Percentiles rank a stretch among this genome's conserved stretches.
These are phyloP conservation scores for Pulveroboletus sp. DNA, from an alignment of 768 basidiomycete species.

Conservation along the genomic window DNA sequence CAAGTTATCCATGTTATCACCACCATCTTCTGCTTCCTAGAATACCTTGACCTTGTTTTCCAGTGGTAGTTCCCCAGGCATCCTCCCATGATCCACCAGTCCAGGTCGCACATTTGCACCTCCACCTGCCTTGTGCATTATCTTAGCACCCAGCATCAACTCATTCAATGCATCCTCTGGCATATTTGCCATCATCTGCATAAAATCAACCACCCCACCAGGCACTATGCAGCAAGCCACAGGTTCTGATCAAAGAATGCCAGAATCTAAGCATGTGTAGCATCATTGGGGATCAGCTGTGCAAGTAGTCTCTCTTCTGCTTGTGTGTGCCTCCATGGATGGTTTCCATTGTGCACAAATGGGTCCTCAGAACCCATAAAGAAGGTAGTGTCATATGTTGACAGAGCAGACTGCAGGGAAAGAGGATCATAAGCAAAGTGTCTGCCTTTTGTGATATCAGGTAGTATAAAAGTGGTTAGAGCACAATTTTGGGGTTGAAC, in stretches of 20 bases:
- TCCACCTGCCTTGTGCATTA: conserved; percentile 31
- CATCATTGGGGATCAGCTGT: conserved; percentile 53
- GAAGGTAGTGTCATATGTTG: conserved; percentile 66
- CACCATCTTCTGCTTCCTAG: conserved; percentile 22
- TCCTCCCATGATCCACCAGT: conserved; percentile 22
- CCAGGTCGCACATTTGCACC: conserved; percentile 23
- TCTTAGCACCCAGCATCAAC: conserved; percentile 46
- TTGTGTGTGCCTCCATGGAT: conserved; percentile 37
- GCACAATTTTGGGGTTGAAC: conserved; percentile 33
- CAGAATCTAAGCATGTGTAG: conserved; percentile 53
- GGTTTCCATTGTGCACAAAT: conserved; percentile 26
- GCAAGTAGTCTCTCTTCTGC: conserved; percentile 50
- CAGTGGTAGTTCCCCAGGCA: conserved; percentile 42
- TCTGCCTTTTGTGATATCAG: conserved; percentile 44
- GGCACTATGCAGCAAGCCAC: conserved; percentile 50
- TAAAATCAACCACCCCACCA: conserved; percentile 62
- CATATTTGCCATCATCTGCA: conserved; percentile 49
- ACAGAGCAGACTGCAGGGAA: conserved; percentile 61
- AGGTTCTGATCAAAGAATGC: conserved; percentile 58
- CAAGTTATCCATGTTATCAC: conserved; percentile 23
- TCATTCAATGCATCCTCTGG: conserved; percentile 58
- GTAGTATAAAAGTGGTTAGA: conserved; percentile 70
- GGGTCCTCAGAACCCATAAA: conserved; percentile 62
- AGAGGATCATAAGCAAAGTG: conserved; percentile 82
- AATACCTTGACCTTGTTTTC: conserved; percentile 32